Evolutionary conservation across 331 rosid species (phyloP).

Genomic region (Pyrus hybrid): DNA sequence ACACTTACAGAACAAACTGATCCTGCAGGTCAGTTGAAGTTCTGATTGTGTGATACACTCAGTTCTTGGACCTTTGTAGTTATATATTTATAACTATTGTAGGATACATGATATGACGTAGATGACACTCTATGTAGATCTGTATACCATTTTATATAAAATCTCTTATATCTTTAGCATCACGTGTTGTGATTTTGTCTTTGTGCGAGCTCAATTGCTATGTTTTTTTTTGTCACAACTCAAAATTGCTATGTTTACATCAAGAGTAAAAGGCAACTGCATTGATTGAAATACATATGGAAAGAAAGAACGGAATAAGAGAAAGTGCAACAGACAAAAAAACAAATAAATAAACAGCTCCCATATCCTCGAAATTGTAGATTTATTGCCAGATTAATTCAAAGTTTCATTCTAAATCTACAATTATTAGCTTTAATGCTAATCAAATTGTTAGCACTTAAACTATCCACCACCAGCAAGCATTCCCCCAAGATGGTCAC

Average conservation of each 20-base stretch:
- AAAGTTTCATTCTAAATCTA: conserved; percentile 48
- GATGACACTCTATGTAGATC: neutral
- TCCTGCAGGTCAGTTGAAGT: neutral
- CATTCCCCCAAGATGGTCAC: conserved; percentile 59
- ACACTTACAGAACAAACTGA: neutral
- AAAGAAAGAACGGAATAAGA: neutral
- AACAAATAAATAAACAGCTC: neutral
- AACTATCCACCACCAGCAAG: conserved; percentile 63
- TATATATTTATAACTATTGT: neutral
- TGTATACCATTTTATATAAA: neutral
- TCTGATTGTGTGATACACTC: neutral
- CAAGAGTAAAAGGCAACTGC: neutral
- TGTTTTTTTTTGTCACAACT: neutral
- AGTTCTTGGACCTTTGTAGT: neutral
- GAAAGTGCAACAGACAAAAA: neutral
- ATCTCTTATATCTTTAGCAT: neutral
- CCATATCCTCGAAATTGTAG: neutral
- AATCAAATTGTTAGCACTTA: conserved; percentile 51
- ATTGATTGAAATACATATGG: neutral
- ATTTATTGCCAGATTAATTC: neutral
- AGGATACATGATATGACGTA: neutral
- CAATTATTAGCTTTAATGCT: conserved; percentile 79
- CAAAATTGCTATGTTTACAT: neutral
- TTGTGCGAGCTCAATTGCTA: neutral
- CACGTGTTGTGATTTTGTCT: neutral